Evolutionary conservation across 2,329 filamentous ascomycete genomes (phyloP).

Genomic region (Sordariomycetes sp.): DNA sequence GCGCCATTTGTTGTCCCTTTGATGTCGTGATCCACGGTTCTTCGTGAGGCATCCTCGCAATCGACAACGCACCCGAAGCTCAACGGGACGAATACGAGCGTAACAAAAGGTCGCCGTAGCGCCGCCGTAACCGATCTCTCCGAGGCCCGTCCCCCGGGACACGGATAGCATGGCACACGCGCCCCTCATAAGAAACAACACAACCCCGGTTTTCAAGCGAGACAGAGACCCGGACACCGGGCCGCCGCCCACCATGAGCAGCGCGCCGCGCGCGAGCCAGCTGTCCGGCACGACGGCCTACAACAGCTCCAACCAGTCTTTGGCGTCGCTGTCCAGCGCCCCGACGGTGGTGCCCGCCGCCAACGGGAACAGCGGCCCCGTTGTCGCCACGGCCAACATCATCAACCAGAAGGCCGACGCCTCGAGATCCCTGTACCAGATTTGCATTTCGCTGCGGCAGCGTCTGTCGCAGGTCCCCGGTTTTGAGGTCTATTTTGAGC

Average conservation of each 20-base stretch:
- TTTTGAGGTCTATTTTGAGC: slow-evolving; percentile 61
- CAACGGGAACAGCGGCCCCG: slow-evolving; percentile 37
- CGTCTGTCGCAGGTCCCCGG: slow-evolving; percentile 72
- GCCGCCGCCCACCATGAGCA: slow-evolving; percentile 32
- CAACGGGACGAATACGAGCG: neutral
- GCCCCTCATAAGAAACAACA: slow-evolving; percentile 45
- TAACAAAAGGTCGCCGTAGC: neutral
- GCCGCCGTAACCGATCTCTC: neutral
- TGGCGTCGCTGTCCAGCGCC: slow-evolving; percentile 32
- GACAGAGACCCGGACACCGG: slow-evolving; percentile 31
- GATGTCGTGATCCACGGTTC: neutral
- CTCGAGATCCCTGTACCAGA: slow-evolving; percentile 84
- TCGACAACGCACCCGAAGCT: neutral
- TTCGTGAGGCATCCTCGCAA: neutral
- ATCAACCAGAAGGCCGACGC: slow-evolving; percentile 96
- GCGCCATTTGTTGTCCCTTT: neutral
- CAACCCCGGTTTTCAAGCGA: slow-evolving; percentile 38
- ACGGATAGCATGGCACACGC: slow-evolving; percentile 38
- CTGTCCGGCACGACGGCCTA: slow-evolving; percentile 47
- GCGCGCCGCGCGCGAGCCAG: slow-evolving; percentile 44
- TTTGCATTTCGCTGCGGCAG: slow-evolving; percentile 74
- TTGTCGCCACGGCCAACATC: slow-evolving; percentile 78
- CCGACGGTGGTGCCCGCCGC: slow-evolving; percentile 23
- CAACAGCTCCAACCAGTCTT: slow-evolving; percentile 37
- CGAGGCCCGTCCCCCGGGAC: neutral